phyloP scores from a whole-genome alignment of 495 filamentous ascomycete genomes.

The Cercophora sp. region DNA sequence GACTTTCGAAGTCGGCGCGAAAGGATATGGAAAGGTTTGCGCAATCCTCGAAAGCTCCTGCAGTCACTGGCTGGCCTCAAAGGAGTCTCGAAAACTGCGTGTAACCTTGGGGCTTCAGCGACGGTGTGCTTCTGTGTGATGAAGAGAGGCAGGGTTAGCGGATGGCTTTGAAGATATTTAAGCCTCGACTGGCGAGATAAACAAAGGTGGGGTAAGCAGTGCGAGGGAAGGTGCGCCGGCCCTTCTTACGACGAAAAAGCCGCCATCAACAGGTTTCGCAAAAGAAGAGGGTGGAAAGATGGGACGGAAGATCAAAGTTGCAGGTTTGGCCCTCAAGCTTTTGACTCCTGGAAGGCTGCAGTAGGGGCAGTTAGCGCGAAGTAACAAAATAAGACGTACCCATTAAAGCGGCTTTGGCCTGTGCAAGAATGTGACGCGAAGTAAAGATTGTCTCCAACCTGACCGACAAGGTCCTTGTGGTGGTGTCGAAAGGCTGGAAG shows the following conservation, averaged over 20 bases:
- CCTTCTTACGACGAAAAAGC: too few species aligned
- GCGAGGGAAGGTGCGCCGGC: too few species aligned
- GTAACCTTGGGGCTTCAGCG: constrained; percentile 25
- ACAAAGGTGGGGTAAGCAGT: too few species aligned
- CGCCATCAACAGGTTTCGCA: too few species aligned
- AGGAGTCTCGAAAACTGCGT: constrained; percentile 54
- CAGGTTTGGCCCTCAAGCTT: too few species aligned
- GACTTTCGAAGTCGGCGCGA: constrained; percentile 36
- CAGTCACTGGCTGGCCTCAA: constrained; percentile 92
- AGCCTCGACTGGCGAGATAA: too few species aligned
- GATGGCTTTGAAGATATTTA: not conserved
- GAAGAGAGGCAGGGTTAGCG: constrained; percentile 1
- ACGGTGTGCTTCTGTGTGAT: constrained; percentile 23
- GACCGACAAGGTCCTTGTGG: constrained; percentile 8
- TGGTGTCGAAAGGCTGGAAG: not conserved
- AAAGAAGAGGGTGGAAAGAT: too few species aligned
- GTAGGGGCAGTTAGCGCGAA: too few species aligned
- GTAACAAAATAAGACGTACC: too few species aligned
- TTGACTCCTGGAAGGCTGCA: too few species aligned
- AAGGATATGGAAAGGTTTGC: constrained; percentile 34
- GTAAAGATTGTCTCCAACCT: constrained; percentile 18
- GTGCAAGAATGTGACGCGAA: constrained; percentile 20
- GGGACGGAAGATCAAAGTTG: too few species aligned
- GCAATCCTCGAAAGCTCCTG: constrained; percentile 61
- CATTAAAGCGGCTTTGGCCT: constrained; percentile 21